A percentile compares a stretch with the other conserved stretches of the same genome.
Evolutionary conservation across 257 asterid species (phyloP).

Genomic region (Cordia subcordata): DNA sequence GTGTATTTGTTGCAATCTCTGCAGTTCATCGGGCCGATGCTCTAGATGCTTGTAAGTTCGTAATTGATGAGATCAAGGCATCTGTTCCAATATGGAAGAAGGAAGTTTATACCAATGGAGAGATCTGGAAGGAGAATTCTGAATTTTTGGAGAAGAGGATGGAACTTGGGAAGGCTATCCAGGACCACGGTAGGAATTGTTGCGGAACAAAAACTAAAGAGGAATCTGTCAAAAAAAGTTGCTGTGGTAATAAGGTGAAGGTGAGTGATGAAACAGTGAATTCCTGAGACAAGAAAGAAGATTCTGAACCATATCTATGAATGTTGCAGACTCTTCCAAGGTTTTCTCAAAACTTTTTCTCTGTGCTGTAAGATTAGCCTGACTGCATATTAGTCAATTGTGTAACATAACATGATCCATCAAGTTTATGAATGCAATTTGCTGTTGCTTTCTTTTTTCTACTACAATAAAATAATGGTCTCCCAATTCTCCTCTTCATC

Average conservation of each 20-base stretch:
- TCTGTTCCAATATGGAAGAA: constrained; percentile 97
- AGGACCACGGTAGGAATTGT: constrained; percentile 15
- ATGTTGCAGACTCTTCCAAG: neutral
- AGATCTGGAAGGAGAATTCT: constrained; percentile 91
- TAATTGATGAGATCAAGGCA: constrained; percentile 92
- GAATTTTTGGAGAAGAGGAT: constrained; percentile 71
- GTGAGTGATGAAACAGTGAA: constrained; percentile 22
- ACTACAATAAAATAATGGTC: too few species aligned
- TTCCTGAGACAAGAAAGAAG: constrained; percentile 15
- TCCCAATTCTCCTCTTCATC: too few species aligned
- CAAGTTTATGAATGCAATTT: neutral
- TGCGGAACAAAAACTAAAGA: constrained; percentile 35
- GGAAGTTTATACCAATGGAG: constrained; percentile 86
- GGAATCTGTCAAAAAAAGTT: constrained; percentile 32
- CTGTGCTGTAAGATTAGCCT: neutral
- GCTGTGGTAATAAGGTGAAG: constrained; percentile 60
- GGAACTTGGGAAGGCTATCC: constrained; percentile 35
- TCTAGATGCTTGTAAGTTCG: constrained; percentile 76
- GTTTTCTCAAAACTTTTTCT: neutral
- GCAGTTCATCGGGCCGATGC: constrained; percentile 78
- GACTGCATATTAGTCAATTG: neutral
- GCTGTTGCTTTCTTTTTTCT: neutral
- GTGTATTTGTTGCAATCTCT: constrained; percentile 76
- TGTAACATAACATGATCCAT: neutral
- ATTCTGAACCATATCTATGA: neutral